Evolutionary conservation across 306 rosid species (phyloP), one percentile per base, ranked within the genome.

Genomic region (Lathyrus sativus): DNA sequence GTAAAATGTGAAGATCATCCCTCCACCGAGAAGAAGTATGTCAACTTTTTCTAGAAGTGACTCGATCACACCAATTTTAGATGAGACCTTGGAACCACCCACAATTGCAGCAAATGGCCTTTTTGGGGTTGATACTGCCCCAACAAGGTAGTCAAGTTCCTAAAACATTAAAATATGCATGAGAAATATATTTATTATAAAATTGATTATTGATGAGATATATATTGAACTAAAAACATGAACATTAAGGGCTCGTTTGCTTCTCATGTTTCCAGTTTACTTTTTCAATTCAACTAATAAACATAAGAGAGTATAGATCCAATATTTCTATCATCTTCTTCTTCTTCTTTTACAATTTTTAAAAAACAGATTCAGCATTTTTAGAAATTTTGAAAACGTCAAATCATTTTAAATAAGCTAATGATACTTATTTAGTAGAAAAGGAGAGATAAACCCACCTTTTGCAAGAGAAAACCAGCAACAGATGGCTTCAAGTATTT

Each of bases 111-210:
- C 99, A 81, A 95, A 95, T 67, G 99, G 99, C 69, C 96, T 84
- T 62, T 90, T 95, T 0, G 99, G 99, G 82, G 0, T 87, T 65
- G 99, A 88, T 65, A 95, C 99, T 9, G 99, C 99, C 71, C 99
- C 99, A 64, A 95, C 99, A 71, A 95, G 97, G 82, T 95, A 95
- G 84, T 95, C 99, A 46, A 95, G 99, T 83, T 95, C 99, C 99
- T 95, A 73, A 72, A 73, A 58, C 72, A 70, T 62, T 43, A 67
- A 48, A 49, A 22, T 41, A 71, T 43, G 37, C 58, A 66, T 14
- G 62, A 41, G 8, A 74, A 45, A 43, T 66, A 62, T 46, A 33
- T 63, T 59, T 26, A 57, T 50, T 26, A 35, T 35, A 35, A 35
- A 35, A 35, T 7, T 35, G 39, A 35, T 35, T 35, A 17, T 43